Conservation (phyloP, 1,139 yeast genomes). For the Tardiomyces depauwii region DNA sequence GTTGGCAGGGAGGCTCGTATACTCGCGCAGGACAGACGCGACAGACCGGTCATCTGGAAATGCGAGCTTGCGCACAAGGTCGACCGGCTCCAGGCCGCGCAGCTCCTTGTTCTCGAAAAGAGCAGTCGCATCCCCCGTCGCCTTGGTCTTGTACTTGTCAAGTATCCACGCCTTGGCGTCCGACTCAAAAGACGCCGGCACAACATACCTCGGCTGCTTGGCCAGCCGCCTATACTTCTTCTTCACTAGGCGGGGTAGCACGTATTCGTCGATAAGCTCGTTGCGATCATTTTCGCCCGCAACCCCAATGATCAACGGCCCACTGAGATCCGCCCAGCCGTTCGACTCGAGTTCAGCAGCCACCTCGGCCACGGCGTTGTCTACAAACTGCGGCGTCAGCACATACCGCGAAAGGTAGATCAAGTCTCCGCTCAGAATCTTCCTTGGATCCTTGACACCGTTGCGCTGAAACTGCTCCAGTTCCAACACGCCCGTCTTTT, state of each 20-base stretch:
- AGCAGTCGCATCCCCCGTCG: not conserved
- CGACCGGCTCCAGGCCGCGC: not conserved
- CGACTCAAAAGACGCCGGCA: not conserved
- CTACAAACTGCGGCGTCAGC: conserved; percentile 9
- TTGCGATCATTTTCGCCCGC: not conserved
- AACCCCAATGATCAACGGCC: conserved; percentile 4
- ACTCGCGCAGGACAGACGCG: not conserved
- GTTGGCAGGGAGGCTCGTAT: not conserved
- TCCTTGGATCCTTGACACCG: conserved; percentile 4
- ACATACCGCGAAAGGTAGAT: conserved; percentile 3
- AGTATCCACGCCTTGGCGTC: not conserved
- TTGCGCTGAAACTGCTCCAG: conserved; percentile 1
- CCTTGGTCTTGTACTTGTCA: not conserved
- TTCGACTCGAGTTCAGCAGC: conserved; percentile 4
- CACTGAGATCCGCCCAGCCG: conserved; percentile 12
- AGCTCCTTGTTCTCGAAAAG: not conserved
- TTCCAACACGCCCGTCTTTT: not conserved
- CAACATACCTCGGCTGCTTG: not conserved
- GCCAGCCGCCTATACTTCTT: not conserved
- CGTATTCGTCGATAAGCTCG: not conserved
- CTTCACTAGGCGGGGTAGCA: not conserved
- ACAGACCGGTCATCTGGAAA: not conserved
- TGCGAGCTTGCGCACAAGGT: not conserved
- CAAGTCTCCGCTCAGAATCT: conserved; percentile 1
- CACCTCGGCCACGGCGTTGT: conserved; percentile 1